phyloP scores from a whole-genome alignment of 371 early-diverging fungal genomes.

The Syncephalastrum sp. region DNA sequence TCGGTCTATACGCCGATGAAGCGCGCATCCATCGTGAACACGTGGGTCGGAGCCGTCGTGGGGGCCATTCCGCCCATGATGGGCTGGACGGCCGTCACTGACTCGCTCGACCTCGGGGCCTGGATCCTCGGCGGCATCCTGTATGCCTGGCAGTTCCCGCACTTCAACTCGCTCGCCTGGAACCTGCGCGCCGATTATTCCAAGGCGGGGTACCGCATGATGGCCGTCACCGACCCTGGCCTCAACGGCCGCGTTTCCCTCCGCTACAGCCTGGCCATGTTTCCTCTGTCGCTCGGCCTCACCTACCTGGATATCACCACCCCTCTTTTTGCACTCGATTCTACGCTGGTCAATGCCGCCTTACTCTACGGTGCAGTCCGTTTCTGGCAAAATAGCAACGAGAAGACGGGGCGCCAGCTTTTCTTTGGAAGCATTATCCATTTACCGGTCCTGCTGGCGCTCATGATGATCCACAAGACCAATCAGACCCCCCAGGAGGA shows the following conservation, averaged over 20 bases:
- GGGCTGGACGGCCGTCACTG: conserved; percentile 93
- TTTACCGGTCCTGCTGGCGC: conserved; percentile 79
- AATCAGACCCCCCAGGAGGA: conserved; percentile 9
- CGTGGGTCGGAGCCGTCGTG: conserved; percentile 95
- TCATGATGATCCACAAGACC: conserved; percentile 87
- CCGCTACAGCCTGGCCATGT: conserved; percentile 79
- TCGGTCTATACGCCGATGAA: conserved; percentile 94
- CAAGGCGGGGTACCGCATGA: conserved; percentile 97
- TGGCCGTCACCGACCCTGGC: conserved; percentile 83
- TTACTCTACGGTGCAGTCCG: conserved; percentile 67
- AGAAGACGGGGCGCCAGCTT: conserved; percentile 80
- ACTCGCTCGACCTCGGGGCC: conserved; percentile 75
- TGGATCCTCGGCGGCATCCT: conserved; percentile 79
- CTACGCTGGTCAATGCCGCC: conserved; percentile 72
- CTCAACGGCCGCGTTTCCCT: conserved; percentile 88
- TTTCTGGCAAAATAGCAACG: conserved; percentile 76
- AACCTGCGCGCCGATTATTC: conserved; percentile 92
- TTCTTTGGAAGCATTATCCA: conserved; percentile 92
- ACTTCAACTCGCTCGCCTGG: conserved; percentile 94
- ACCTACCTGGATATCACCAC: conserved; percentile 77
- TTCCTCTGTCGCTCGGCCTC: conserved; percentile 70
- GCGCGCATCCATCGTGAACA: conserved; percentile 89
- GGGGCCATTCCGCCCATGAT: conserved; percentile 98
- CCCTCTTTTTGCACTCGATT: conserved; percentile 78
- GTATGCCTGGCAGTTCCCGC: conserved; percentile 98